phyloP scores from a whole-genome alignment of 257 asterid species.

The Solanum arcanum region DNA sequence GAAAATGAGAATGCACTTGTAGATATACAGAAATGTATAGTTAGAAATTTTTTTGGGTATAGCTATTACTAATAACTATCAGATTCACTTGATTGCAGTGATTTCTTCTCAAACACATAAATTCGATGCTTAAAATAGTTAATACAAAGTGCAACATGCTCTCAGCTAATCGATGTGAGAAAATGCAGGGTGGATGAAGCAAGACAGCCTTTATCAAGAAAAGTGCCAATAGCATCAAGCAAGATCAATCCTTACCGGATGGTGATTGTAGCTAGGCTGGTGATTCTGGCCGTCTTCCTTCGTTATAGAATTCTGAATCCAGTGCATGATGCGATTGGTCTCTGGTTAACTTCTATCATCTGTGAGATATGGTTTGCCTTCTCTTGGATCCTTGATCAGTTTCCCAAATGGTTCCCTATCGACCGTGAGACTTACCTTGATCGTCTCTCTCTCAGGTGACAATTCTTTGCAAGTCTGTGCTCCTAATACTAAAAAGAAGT shows the following conservation, averaged over 20 bases:
- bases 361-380: conserved; percentile 97
- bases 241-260: conserved; percentile 86
- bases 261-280: conserved; percentile 79
- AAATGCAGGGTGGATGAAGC: conserved; percentile 84
- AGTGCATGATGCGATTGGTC: conserved; percentile 86
- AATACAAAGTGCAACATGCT: background rate
- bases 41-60: background rate
- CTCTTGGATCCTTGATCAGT: conserved; percentile 98
- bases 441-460: conserved; percentile 85
- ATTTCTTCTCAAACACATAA: background rate
- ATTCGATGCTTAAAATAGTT: background rate
- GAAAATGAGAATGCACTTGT: background rate
- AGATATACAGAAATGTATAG: background rate
- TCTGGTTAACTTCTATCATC: conserved; percentile 91
- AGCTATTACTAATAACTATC: background rate
- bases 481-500: background rate
- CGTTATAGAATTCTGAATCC: conserved; percentile 88
- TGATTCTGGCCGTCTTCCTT: conserved; percentile 73
- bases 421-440: conserved; percentile 91
- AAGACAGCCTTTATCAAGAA: conserved; percentile 86
- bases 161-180: background rate
- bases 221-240: conserved; percentile 95
- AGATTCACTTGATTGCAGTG: background rate
- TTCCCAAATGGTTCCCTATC: conserved; percentile 95
- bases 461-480: background rate